Evolutionary conservation across 768 basidiomycete species (phyloP).

Genomic region (Neoboletus brunneissimus): DNA sequence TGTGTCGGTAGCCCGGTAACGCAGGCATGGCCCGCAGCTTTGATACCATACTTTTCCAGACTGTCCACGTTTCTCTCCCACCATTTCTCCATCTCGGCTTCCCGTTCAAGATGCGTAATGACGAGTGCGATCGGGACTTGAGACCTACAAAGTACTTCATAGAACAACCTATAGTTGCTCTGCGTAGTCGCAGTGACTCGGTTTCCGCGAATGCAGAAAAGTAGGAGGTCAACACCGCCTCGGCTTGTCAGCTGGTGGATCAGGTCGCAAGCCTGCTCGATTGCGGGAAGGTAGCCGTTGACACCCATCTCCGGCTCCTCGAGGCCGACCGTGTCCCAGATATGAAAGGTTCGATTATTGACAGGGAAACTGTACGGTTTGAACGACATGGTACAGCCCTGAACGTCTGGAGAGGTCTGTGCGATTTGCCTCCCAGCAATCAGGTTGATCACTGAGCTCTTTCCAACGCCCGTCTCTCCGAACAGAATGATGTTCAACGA

Average conservation of each 20-base stretch:
- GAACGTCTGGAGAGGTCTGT: slow-evolving; percentile 25
- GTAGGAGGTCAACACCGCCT: slow-evolving; percentile 40
- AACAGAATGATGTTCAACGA: slow-evolving; percentile 41
- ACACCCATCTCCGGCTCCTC: slow-evolving; percentile 30
- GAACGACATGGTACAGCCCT: slow-evolving; percentile 39
- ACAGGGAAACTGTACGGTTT: slow-evolving; percentile 27
- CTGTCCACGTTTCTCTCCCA: slow-evolving; percentile 29
- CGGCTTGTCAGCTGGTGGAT: slow-evolving; percentile 28
- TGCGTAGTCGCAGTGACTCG: slow-evolving; percentile 36
- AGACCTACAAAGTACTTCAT: slow-evolving; percentile 40
- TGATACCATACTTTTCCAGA: slow-evolving; percentile 27
- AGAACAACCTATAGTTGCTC: slow-evolving; percentile 42
- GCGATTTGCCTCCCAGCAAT: slow-evolving; percentile 28
- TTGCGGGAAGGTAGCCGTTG: slow-evolving; percentile 27
- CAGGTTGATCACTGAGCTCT: slow-evolving; percentile 35
- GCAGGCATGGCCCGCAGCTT: slow-evolving; percentile 33
- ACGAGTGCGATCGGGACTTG: slow-evolving; percentile 32
- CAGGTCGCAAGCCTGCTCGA: slow-evolving; percentile 32
- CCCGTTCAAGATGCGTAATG: slow-evolving; percentile 42
- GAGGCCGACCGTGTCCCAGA: slow-evolving; percentile 39
- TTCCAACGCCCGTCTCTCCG: slow-evolving; percentile 42
- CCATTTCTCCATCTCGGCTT: slow-evolving; percentile 34
- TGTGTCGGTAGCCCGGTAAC: slow-evolving; percentile 33
- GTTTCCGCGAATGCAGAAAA: slow-evolving; percentile 43
- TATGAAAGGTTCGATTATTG: slow-evolving; percentile 10